These are phyloP conservation scores for Cucumis hystrix DNA, from an alignment of 306 rosid species.

Conservation along the genomic window DNA sequence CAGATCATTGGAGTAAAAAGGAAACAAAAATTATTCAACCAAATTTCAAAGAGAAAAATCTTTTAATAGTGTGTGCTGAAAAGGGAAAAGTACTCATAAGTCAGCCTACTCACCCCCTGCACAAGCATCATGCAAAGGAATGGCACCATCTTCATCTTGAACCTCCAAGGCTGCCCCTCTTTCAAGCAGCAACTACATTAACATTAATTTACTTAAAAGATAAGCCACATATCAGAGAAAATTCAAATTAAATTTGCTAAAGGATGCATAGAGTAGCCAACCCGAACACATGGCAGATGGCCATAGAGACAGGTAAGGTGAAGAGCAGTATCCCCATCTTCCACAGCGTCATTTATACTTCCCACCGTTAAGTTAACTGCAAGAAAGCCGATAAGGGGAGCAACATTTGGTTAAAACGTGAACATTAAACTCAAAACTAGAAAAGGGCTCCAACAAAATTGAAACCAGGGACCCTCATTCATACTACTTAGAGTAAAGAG, in stretches of 20 bases:
- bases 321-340: slow-evolving; percentile 89
- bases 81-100: background rate
- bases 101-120: slow-evolving; percentile 83
- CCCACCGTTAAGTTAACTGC: slow-evolving; percentile 56
- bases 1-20: background rate
- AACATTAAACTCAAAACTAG: background rate
- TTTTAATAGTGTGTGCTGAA: background rate
- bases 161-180: slow-evolving; percentile 74
- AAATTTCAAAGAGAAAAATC: background rate
- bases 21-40: background rate
- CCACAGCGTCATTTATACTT: slow-evolving; percentile 71
- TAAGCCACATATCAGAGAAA: background rate
- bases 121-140: slow-evolving; percentile 90
- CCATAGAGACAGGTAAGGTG: slow-evolving; percentile 91
- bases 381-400: slow-evolving; percentile 3
- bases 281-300: slow-evolving; percentile 60
- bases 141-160: slow-evolving; percentile 72
- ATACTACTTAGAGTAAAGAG: background rate
- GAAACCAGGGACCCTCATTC: background rate
- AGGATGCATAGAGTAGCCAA: slow-evolving; percentile 2
- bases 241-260: background rate
- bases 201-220: slow-evolving; percentile 4
- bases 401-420: slow-evolving; percentile 10
- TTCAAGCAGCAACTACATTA: slow-evolving; percentile 61
- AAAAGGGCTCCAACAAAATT: background rate